A percentile compares a stretch with the other conserved stretches of the same genome.
phyloP scores from a whole-genome alignment of 352 stramenopile genomes.

The Phytophthora syringae region DNA sequence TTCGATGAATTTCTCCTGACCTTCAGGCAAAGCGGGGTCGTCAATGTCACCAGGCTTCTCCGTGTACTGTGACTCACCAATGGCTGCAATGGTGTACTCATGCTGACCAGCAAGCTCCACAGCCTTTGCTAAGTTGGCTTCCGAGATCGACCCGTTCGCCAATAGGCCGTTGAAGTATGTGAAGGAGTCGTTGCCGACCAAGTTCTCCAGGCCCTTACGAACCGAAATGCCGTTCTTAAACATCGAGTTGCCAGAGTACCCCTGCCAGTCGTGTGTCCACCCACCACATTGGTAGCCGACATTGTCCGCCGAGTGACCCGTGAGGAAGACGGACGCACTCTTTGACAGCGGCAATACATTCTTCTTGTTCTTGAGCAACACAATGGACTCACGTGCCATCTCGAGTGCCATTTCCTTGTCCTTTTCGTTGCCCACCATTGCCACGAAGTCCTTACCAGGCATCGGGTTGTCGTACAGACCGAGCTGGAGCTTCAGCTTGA shows the following conservation, averaged over 20 bases:
- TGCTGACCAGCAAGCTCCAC: slow-evolving; percentile 49
- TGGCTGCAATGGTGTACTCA: slow-evolving; percentile 68
- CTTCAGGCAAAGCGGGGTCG: slow-evolving; percentile 53
- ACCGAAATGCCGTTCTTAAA: slow-evolving; percentile 56
- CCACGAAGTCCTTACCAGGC: slow-evolving; percentile 47
- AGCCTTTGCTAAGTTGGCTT: slow-evolving; percentile 44
- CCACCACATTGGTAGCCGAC: slow-evolving; percentile 72
- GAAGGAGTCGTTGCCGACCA: slow-evolving; percentile 34
- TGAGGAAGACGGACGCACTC: slow-evolving; percentile 58
- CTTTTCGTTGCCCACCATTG: slow-evolving; percentile 44
- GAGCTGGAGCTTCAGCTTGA: slow-evolving; percentile 77
- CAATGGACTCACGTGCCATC: slow-evolving; percentile 74
- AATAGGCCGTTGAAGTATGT: slow-evolving; percentile 60
- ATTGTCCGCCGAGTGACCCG: slow-evolving; percentile 60
- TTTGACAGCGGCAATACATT: slow-evolving; percentile 49
- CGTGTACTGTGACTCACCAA: slow-evolving; percentile 77
- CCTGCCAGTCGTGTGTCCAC: slow-evolving; percentile 87
- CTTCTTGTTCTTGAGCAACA: slow-evolving; percentile 80
- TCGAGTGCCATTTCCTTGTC: slow-evolving; percentile 58
- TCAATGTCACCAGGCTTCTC: slow-evolving; percentile 88
- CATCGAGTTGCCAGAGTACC: slow-evolving; percentile 56
- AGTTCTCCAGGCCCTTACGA: slow-evolving; percentile 32
- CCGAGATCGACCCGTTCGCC: slow-evolving; percentile 49
- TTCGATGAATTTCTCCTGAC: slow-evolving; percentile 74
- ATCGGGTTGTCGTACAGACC: slow-evolving; percentile 72